A percentile compares a stretch with the other conserved stretches of the same genome.
Evolutionary conservation across 2,329 filamentous ascomycete species (phyloP).

Genomic region (Fusarium clavum): DNA sequence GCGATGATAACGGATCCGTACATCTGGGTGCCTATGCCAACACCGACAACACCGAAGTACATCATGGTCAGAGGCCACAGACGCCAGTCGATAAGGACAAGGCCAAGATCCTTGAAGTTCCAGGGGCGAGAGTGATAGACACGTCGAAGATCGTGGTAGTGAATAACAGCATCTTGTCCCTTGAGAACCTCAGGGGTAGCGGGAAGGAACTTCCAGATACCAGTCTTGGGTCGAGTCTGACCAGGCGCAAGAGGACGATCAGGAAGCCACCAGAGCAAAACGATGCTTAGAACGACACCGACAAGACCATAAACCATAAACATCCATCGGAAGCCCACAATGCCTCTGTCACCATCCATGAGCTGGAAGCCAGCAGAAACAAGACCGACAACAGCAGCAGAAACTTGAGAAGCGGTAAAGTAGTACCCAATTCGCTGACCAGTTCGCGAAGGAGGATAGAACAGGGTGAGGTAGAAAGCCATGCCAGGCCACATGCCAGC

Average conservation of each 20-base stretch:
- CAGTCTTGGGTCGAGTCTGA: constrained; percentile 62
- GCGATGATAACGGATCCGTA: constrained; percentile 90
- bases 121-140: constrained; percentile 83
- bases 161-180: constrained; percentile 81
- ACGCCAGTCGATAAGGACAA: constrained; percentile 85
- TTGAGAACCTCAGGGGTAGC: constrained; percentile 75
- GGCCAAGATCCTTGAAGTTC: constrained; percentile 75
- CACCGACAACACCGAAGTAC: constrained; percentile 95
- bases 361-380: constrained; percentile 92
- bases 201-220: constrained; percentile 74
- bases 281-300: constrained; percentile 76
- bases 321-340: constrained; percentile 93
- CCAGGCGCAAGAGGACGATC: constrained; percentile 83
- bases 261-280: constrained; percentile 89
- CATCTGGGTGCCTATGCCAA: constrained; percentile 89
- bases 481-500: constrained; percentile 97
- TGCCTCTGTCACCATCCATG: constrained; percentile 82
- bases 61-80: constrained; percentile 88
- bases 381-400: constrained; percentile 87
- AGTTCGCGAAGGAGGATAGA: constrained; percentile 88
- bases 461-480: constrained; percentile 91
- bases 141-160: constrained; percentile 84
- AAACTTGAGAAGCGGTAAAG: constrained; percentile 89
- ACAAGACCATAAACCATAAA: constrained; percentile 87
- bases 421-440: constrained; percentile 91